phyloP scores from a whole-genome alignment of 192 early-diverging fungal species.

The Allomyces javanicus region DNA sequence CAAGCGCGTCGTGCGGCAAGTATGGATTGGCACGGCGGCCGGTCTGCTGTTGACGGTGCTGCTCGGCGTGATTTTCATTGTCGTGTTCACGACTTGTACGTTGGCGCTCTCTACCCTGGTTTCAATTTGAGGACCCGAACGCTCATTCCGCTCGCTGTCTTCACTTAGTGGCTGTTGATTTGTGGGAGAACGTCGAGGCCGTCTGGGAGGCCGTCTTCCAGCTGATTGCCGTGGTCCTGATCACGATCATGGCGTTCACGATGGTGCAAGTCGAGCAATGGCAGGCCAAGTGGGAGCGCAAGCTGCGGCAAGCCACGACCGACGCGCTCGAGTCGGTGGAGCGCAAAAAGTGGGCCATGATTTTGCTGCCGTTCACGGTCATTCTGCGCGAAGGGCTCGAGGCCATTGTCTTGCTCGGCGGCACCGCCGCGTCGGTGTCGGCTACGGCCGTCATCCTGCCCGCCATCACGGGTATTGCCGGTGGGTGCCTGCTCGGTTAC shows the following conservation, averaged over 20 bases:
- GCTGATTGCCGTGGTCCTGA: constrained; percentile 54
- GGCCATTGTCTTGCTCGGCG: constrained; percentile 74
- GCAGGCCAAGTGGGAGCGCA: constrained; percentile 57
- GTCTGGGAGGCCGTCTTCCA: constrained; percentile 73
- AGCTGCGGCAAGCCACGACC: constrained; percentile 15
- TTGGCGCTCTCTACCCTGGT: not conserved
- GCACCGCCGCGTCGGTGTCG: constrained; percentile 26
- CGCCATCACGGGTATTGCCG: constrained; percentile 44
- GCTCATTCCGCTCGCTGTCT: constrained; percentile 4
- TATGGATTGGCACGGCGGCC: constrained; percentile 52
- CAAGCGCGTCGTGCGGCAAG: constrained; percentile 35
- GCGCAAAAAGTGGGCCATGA: constrained; percentile 37
- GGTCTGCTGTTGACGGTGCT: constrained; percentile 48
- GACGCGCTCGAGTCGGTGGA: constrained; percentile 20
- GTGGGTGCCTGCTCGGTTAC: constrained; percentile 48
- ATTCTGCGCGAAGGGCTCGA: constrained; percentile 76
- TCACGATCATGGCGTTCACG: constrained; percentile 60
- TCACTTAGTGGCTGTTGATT: not conserved
- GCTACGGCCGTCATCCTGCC: constrained; percentile 61
- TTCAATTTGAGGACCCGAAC: constrained; percentile 4
- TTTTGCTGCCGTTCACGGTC: constrained; percentile 67
- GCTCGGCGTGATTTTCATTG: constrained; percentile 59
- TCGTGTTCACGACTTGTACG: constrained; percentile 21
- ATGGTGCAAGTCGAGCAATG: constrained; percentile 54
- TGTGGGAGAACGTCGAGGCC: constrained; percentile 30